Evolutionary conservation across 345 rosid species (phyloP), one percentile per base, ranked within the genome.

Genomic region (Carallia pectinifolia): DNA sequence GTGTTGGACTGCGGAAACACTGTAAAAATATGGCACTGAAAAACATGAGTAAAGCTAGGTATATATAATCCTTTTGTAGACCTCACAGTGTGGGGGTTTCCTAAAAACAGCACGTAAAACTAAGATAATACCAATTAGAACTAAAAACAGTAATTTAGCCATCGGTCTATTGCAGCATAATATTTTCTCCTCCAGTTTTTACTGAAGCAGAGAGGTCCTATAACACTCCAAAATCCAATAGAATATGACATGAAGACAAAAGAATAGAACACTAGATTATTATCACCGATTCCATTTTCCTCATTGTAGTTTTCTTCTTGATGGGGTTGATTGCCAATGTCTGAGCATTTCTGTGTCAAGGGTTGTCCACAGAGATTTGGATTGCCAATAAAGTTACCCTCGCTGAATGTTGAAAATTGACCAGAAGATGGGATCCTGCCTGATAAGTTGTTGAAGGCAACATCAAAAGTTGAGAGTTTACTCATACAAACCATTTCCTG

Each of bases 371-470:
- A 76, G 7, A 71, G 72, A 6, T 55, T 23, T 29, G 44, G 61
- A 69, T 76, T 76, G 48, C 76, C 80, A 36, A 33, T 4, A 39
- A 39, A 71, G 17, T 40, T 15, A 16, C 19, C 54, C 34, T 58
- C 56, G 6, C 56, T 0, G 8, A 77, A 77, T 36, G 80, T 77
- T 6, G 40, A 50, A n/a, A 71, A 13, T 2, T 72, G 80, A 27
- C 52, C 38, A 27, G n/a, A 61, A 12, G 19, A 64, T 53, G 80
- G 80, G 55, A 76, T 71, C 27, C 53, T 61, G 10, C 71, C 74
- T n/a, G 65, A 69, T 7, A 73, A 71, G 10, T 44, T 27, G 63
- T 78, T 78, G n/a, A 63, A 48, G 44, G 71, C 65, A 7, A 78
- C 81, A 39, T 5, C 37, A 23, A 78, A 78, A 3, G 7, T 58